Evolutionary conservation across 106 monocot genomes (phyloP).

Genomic region (Alisma plantagoaquatica): DNA sequence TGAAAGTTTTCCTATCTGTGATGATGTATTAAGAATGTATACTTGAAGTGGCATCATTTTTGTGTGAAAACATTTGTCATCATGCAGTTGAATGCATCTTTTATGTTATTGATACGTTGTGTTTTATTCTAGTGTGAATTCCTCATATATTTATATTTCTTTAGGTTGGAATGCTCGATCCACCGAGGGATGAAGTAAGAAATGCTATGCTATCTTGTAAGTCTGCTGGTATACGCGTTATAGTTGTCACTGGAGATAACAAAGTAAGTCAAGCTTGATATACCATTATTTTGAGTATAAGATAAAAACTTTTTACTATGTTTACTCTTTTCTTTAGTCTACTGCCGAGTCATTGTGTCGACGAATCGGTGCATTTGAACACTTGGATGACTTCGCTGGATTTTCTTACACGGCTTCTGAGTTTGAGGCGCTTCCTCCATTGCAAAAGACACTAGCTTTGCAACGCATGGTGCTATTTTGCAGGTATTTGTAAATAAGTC

Average conservation of each 20-base stretch:
- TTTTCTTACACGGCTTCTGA: slow-evolving; percentile 96
- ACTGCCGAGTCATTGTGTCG: slow-evolving; percentile 97
- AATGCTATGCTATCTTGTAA: slow-evolving; percentile 91
- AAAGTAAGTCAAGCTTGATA: slow-evolving; percentile 39
- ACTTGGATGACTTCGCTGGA: slow-evolving; percentile 76
- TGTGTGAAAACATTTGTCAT: too few species aligned
- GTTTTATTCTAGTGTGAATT: too few species aligned
- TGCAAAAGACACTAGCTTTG: slow-evolving; percentile 69
- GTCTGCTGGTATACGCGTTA: slow-evolving; percentile 98
- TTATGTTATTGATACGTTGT: too few species aligned
- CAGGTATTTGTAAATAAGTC: slow-evolving; percentile 36
- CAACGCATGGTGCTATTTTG: slow-evolving; percentile 90
- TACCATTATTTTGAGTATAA: not conserved
- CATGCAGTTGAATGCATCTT: too few species aligned
- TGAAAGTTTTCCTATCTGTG: too few species aligned
- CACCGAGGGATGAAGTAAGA: slow-evolving; percentile 92
- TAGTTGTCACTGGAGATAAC: slow-evolving; percentile 98
- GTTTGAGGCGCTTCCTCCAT: slow-evolving; percentile 86
- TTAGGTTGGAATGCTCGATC: slow-evolving; percentile 99
- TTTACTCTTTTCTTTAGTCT: slow-evolving; percentile 32
- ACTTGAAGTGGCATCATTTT: too few species aligned
- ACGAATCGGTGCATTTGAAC: slow-evolving; percentile 88
- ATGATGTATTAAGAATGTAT: too few species aligned
- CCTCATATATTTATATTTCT: not conserved
- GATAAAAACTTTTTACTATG: not conserved